A percentile compares a stretch with the other conserved stretches of the same genome.
Evolutionary conservation across 108 stramenopile genomes (phyloP).

Genomic region (Stephanodiscus minutulus): DNA sequence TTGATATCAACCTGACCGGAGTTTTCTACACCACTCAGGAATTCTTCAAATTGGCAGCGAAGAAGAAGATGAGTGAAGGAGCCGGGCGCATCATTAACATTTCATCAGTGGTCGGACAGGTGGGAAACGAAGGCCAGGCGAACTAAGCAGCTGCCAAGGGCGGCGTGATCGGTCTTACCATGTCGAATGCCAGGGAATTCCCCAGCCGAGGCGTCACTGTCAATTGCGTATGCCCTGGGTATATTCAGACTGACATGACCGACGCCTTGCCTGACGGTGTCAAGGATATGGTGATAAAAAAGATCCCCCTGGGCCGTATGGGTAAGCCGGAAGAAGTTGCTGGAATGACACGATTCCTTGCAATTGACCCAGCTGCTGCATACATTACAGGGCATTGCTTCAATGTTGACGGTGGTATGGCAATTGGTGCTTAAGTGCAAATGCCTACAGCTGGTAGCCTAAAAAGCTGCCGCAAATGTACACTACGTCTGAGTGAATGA

Average conservation of each 20-base stretch:
- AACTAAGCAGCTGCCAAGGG: slow-evolving; percentile 96
- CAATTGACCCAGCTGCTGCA: slow-evolving; percentile 87
- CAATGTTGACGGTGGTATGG: slow-evolving; percentile 97
- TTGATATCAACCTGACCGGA: slow-evolving; percentile 94
- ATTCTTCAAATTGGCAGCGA: slow-evolving; percentile 86
- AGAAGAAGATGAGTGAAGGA: slow-evolving; percentile 80
- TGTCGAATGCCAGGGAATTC: slow-evolving; percentile 92
- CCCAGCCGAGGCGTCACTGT: slow-evolving; percentile 77
- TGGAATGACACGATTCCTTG: slow-evolving; percentile 86
- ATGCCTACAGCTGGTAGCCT: neutral
- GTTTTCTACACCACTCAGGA: slow-evolving; percentile 96
- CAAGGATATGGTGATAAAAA: slow-evolving; percentile 61
- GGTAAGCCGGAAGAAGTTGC: slow-evolving; percentile 92
- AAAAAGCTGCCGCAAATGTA: neutral
- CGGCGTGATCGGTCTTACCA: slow-evolving; percentile 88
- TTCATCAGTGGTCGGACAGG: slow-evolving; percentile 94
- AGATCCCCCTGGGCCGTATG: slow-evolving; percentile 85
- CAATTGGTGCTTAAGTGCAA: slow-evolving; percentile 79
- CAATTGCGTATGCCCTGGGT: slow-evolving; percentile 90
- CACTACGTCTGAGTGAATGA: neutral
- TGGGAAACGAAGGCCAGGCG: slow-evolving; percentile 96
- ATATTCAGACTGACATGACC: slow-evolving; percentile 90
- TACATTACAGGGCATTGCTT: slow-evolving; percentile 94
- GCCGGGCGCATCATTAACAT: slow-evolving; percentile 97
- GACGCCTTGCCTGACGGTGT: slow-evolving; percentile 58